Conservation (phyloP, 106 monocot species). For the Allium cepa region DNA sequence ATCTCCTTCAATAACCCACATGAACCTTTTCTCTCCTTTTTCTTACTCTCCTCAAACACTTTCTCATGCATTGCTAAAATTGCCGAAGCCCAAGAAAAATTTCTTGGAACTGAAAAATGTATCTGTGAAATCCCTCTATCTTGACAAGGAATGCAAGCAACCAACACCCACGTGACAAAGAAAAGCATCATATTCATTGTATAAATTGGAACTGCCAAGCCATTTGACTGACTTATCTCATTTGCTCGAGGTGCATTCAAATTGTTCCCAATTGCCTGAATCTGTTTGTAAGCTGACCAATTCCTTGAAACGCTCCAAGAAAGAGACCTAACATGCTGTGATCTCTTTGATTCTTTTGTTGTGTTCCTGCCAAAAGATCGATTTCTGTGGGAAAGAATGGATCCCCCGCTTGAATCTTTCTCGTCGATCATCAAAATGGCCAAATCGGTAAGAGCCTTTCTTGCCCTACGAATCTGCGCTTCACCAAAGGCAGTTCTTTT, state of each 20-base stretch:
- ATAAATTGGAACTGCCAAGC: slow-evolving; percentile 15
- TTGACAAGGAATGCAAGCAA: slow-evolving; percentile 33
- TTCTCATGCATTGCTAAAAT: slow-evolving; percentile 33
- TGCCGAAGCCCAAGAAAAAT: slow-evolving; percentile 36
- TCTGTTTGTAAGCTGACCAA: slow-evolving; percentile 26
- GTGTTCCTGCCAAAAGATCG: slow-evolving; percentile 41
- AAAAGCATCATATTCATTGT: slow-evolving; percentile 33
- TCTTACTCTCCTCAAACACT: slow-evolving; percentile 62
- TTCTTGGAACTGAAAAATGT: slow-evolving; percentile 24
- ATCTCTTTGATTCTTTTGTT: slow-evolving; percentile 8
- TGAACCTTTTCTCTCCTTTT: slow-evolving; percentile 50
- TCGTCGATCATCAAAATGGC: slow-evolving; percentile 47
- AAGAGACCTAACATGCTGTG: slow-evolving; percentile 14
- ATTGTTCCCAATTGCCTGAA: slow-evolving; percentile 32
- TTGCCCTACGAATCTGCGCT: slow-evolving; percentile 40
- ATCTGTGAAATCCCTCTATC: slow-evolving; percentile 18
- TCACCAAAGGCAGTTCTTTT: slow-evolving; percentile 17
- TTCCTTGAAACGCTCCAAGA: slow-evolving; percentile 28
- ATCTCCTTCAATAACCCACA: slow-evolving; percentile 57
- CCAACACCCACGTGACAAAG: slow-evolving; percentile 28
- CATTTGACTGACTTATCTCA: slow-evolving; percentile 19
- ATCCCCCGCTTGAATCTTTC: slow-evolving; percentile 24
- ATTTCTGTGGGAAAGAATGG: slow-evolving; percentile 29
- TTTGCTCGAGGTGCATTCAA: slow-evolving; percentile 11
- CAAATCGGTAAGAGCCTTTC: slow-evolving; percentile 51